These are phyloP conservation scores for Arachnopeziza araneosa DNA, from an alignment of 2,329 filamentous ascomycete species.

Conservation along the genomic window DNA sequence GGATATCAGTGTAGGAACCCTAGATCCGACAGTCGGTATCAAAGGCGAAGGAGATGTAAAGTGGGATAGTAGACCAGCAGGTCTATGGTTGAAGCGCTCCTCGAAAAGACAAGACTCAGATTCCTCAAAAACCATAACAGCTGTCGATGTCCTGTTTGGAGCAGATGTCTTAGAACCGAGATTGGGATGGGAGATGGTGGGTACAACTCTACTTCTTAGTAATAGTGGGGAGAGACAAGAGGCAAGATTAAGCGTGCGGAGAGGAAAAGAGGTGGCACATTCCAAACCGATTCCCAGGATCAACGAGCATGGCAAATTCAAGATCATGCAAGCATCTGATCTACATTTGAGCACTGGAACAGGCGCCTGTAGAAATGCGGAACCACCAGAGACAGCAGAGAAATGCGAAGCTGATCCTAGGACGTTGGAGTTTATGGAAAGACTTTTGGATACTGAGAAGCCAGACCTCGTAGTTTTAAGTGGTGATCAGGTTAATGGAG, in stretches of 20 bases:
- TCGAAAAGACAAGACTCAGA: constrained; percentile 45
- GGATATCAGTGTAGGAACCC: constrained; percentile 57
- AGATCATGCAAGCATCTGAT: constrained; percentile 95
- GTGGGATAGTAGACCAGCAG: constrained; percentile 64
- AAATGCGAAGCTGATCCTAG: constrained; percentile 85
- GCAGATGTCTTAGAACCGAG: constrained; percentile 81
- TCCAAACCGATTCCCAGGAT: constrained; percentile 72
- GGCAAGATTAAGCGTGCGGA: constrained; percentile 71
- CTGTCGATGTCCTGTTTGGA: constrained; percentile 65
- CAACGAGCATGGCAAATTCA: constrained; percentile 85
- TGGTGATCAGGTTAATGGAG: constrained; percentile 93
- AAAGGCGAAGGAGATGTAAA: constrained; percentile 48
- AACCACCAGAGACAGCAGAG: constrained; percentile 67
- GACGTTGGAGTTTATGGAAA: constrained; percentile 82
- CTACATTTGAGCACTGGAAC: constrained; percentile 88
- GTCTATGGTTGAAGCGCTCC: constrained; percentile 57
- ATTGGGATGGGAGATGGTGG: constrained; percentile 71
- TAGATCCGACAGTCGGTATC: constrained; percentile 49
- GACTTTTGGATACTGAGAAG: constrained; percentile 83
- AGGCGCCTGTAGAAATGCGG: constrained; percentile 78
- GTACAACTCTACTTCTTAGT: constrained; percentile 64
- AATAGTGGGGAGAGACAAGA: constrained; percentile 55
- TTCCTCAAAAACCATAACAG: constrained; percentile 48
- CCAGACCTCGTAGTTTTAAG: constrained; percentile 88
- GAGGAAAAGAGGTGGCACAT: constrained; percentile 59